Evolutionary conservation across 2,329 filamentous ascomycete genomes (phyloP).

Genomic region (Hypoxylon sp.): DNA sequence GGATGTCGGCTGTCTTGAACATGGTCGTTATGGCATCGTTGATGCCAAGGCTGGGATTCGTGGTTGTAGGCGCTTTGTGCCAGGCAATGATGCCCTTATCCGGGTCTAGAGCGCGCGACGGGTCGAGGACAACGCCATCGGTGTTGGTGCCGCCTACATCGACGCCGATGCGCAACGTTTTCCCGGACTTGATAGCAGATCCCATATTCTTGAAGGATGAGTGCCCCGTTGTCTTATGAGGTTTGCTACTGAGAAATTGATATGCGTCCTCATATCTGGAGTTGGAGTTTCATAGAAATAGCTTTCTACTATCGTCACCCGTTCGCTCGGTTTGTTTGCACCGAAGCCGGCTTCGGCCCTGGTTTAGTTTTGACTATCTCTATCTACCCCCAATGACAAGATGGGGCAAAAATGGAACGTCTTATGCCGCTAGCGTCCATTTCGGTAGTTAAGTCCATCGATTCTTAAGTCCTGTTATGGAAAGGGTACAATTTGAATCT

Average conservation of each 20-base stretch:
- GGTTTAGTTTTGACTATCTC: too few relatives aligned
- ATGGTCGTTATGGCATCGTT: constrained; percentile 55
- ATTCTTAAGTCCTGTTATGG: too few relatives aligned
- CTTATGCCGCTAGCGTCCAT: constrained; percentile 4
- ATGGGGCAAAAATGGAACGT: not conserved
- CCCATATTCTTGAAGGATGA: constrained; percentile 21
- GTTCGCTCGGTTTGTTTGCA: constrained; percentile 2
- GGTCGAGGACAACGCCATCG: constrained; percentile 61
- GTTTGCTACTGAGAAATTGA: not conserved
- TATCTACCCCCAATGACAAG: constrained; percentile 4
- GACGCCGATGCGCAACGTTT: constrained; percentile 44
- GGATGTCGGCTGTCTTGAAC: constrained; percentile 45
- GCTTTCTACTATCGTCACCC: not conserved
- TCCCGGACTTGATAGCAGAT: constrained; percentile 15
- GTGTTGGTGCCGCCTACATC: constrained; percentile 59
- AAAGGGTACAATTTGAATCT: too few relatives aligned
- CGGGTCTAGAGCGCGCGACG: constrained; percentile 45
- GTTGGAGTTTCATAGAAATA: constrained; percentile 18
- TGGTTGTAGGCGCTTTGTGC: constrained; percentile 59
- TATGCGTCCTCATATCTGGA: not conserved
- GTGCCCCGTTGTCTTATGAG: not conserved
- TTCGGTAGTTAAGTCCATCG: not conserved
- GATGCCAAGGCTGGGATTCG: constrained; percentile 58
- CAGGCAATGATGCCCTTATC: constrained; percentile 57
- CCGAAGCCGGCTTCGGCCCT: constrained; percentile 25